Percentiles rank a stretch among this genome's conserved stretches.
Conservation (phyloP, 1,139 yeast species). For the Debaryomyces coudertii region DNA sequence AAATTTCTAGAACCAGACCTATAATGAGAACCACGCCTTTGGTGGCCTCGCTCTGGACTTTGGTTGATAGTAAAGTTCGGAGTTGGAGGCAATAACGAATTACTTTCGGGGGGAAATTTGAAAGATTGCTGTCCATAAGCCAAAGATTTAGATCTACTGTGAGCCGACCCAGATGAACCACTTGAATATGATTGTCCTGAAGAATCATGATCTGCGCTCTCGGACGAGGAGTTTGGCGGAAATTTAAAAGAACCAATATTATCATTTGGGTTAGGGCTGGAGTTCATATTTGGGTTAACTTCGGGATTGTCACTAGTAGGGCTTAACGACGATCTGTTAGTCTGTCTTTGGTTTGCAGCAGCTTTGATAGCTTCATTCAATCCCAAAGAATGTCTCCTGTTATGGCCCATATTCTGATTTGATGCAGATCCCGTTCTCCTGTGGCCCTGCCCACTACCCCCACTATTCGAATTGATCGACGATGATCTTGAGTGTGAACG, state of each 20-base stretch:
- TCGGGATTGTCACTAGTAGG: slow-evolving; percentile 26
- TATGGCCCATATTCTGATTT: slow-evolving; percentile 59
- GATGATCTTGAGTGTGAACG: slow-evolving; percentile 46
- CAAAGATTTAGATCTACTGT: slow-evolving; percentile 39
- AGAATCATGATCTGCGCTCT: slow-evolving; percentile 18
- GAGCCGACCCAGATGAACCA: slow-evolving; percentile 20
- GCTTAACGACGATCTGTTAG: slow-evolving; percentile 40
- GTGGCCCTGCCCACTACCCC: slow-evolving; percentile 23
- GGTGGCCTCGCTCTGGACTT: slow-evolving; percentile 48
- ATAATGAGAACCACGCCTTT: slow-evolving; percentile 53
- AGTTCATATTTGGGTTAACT: slow-evolving; percentile 11
- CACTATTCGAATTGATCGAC: slow-evolving; percentile 28
- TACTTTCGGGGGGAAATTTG: slow-evolving; percentile 45
- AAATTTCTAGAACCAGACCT: slow-evolving; percentile 62
- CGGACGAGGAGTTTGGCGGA: slow-evolving; percentile 29
- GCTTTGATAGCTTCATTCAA: slow-evolving; percentile 95
- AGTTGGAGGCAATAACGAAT: slow-evolving; percentile 46
- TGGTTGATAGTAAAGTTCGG: slow-evolving; percentile 45
- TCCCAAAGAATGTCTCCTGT: slow-evolving; percentile 90
- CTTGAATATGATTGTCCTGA: slow-evolving; percentile 22
- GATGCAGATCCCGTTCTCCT: slow-evolving; percentile 43
- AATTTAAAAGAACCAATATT: slow-evolving; percentile 37
- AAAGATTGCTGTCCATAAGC: slow-evolving; percentile 51
- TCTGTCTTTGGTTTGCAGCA: slow-evolving; percentile 83
- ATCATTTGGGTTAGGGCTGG: slow-evolving; percentile 22